These are phyloP conservation scores for Tricholoma furcatifolium DNA, from an alignment of 768 basidiomycete species.

Conservation along the genomic window DNA sequence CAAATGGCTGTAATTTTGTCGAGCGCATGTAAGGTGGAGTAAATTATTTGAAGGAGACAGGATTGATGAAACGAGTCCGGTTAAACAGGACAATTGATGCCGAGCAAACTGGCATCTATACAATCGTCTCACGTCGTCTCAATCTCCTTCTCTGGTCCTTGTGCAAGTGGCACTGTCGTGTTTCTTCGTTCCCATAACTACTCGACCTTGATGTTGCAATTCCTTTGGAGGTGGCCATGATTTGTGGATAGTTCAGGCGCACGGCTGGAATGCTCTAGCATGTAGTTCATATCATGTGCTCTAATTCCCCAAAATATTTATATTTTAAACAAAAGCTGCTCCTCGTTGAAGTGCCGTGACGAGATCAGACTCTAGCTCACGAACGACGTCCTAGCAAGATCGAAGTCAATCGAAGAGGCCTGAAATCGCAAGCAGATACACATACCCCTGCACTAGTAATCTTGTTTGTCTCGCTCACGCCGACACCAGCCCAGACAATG, in stretches of 20 bases:
- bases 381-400: conserved; percentile 1
- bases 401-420: neutral
- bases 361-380: conserved; percentile 2
- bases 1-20: too few relatives aligned
- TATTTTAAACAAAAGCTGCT: neutral
- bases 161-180: neutral
- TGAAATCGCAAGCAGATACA: neutral
- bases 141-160: too few relatives aligned
- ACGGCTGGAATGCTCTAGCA: too few relatives aligned
- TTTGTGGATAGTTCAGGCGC: neutral
- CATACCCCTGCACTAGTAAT: conserved; percentile 6
- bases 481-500: conserved; percentile 43
- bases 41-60: too few relatives aligned
- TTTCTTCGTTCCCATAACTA: neutral
- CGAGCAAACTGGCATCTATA: too few relatives aligned
- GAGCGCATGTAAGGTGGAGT: too few relatives aligned
- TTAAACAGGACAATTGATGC: too few relatives aligned
- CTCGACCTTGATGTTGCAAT: neutral
- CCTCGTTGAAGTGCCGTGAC: neutral
- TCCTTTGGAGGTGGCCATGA: neutral
- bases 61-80: too few relatives aligned
- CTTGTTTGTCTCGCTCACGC: conserved; percentile 29
- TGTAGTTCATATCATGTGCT: too few relatives aligned
- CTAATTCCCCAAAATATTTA: neutral
- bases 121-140: too few relatives aligned